Evolutionary conservation across 169 alveolate genomes (phyloP).

Genomic region (Babesia ovata): DNA sequence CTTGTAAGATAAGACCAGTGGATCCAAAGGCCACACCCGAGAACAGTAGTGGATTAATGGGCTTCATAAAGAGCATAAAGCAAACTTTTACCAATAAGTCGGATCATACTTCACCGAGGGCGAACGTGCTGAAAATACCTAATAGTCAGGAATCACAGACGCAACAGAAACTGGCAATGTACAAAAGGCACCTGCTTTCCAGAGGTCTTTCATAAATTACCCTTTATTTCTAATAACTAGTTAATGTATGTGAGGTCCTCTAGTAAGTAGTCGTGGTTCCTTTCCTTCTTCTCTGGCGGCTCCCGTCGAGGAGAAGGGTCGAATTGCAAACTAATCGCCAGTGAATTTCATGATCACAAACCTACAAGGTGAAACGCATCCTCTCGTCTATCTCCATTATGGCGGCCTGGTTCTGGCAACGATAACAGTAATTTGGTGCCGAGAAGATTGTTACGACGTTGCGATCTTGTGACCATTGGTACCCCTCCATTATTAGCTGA

Average conservation of each 20-base stretch:
- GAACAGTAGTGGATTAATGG: slow-evolving; percentile 17
- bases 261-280: slow-evolving; percentile 51
- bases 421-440: slow-evolving; percentile 95
- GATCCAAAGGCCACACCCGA: background rate
- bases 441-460: slow-evolving; percentile 93
- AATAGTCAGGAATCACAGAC: slow-evolving; percentile 21
- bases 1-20: slow-evolving; percentile 30
- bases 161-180: slow-evolving; percentile 10
- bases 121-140: slow-evolving; percentile 27
- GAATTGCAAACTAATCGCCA: slow-evolving; percentile 49
- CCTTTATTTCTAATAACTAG: background rate
- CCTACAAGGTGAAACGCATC: slow-evolving; percentile 75
- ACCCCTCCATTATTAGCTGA: slow-evolving; percentile 94
- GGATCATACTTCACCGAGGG: slow-evolving; percentile 4
- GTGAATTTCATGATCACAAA: background rate
- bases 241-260: slow-evolving; percentile 56
- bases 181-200: slow-evolving; percentile 37
- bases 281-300: slow-evolving; percentile 39
- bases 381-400: slow-evolving; percentile 94
- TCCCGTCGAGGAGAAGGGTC: slow-evolving; percentile 70
- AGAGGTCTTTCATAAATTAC: slow-evolving; percentile 16
- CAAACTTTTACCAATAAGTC: slow-evolving; percentile 12
- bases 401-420: slow-evolving; percentile 94
- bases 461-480: slow-evolving; percentile 88
- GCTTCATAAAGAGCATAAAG: slow-evolving; percentile 24